Evolutionary conservation across 2,329 filamentous ascomycete species (phyloP).

Genomic region (Phoma sp.): DNA sequence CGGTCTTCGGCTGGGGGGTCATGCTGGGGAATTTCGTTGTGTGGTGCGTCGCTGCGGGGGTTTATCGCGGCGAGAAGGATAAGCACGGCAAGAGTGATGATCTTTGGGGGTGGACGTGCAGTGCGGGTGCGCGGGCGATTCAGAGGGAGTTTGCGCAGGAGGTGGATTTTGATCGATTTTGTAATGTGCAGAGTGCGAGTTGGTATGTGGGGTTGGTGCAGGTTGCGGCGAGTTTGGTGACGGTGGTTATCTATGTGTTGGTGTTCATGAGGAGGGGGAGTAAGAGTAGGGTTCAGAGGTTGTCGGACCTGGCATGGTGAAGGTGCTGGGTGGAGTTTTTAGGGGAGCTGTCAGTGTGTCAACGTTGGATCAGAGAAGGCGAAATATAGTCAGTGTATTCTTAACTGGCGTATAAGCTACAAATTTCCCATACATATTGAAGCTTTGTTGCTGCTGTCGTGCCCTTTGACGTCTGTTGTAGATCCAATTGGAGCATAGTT

Average conservation of each 20-base stretch:
- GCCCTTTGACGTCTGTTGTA: too few relatives aligned
- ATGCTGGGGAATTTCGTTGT: slow-evolving; percentile 44
- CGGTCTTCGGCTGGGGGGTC: slow-evolving; percentile 38
- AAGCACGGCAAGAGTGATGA: slow-evolving; percentile 45
- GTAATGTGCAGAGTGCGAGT: slow-evolving; percentile 44
- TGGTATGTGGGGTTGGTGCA: slow-evolving; percentile 48
- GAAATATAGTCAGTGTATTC: too few relatives aligned
- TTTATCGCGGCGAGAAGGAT: slow-evolving; percentile 49
- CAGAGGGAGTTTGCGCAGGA: slow-evolving; percentile 46
- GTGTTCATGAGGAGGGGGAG: slow-evolving; percentile 33
- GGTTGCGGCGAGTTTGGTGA: slow-evolving; percentile 38
- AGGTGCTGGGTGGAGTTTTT: not conserved
- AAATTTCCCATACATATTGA: too few relatives aligned
- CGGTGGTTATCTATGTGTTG: slow-evolving; percentile 38
- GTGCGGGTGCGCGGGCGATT: slow-evolving; percentile 40
- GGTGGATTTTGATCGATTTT: slow-evolving; percentile 47
- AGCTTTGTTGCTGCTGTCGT: too few relatives aligned
- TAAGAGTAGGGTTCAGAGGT: slow-evolving; percentile 38
- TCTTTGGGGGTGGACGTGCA: slow-evolving; percentile 54
- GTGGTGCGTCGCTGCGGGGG: slow-evolving; percentile 42
- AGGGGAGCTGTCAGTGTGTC: not conserved
- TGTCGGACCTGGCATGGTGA: not conserved
- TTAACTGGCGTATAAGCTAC: too few relatives aligned
- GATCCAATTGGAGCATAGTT: too few relatives aligned
- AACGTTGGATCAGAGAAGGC: too few relatives aligned